Evolutionary conservation across 2,329 filamentous ascomycete genomes (phyloP).

Genomic region (Penicillium sp.): DNA sequence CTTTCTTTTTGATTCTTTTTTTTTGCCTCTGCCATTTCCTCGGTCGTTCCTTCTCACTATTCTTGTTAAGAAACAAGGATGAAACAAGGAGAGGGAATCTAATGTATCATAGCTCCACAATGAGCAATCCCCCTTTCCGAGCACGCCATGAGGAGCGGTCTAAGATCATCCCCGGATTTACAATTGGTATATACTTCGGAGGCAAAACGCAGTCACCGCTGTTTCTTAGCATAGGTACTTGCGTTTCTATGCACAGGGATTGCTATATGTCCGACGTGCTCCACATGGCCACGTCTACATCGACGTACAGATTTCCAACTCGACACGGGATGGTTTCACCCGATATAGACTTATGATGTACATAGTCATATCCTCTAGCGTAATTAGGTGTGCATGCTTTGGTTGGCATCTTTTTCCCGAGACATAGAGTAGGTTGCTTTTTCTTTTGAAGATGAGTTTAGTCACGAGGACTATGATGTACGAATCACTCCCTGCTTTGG

Average conservation of each 20-base stretch:
- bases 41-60: neutral
- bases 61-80: neutral
- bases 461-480: neutral
- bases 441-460: neutral
- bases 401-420: constrained; percentile 5
- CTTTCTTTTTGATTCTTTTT: neutral
- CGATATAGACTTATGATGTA: constrained; percentile 7
- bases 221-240: constrained; percentile 10
- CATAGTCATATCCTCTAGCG: neutral
- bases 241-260: neutral
- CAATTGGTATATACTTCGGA: neutral
- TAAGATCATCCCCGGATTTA: constrained; percentile 14
- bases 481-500: neutral
- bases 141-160: constrained; percentile 17
- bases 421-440: neutral
- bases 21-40: neutral
- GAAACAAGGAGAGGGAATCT: neutral
- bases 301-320: neutral
- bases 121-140: constrained; percentile 20
- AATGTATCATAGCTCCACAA: constrained; percentile 3
- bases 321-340: constrained; percentile 15
- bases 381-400: neutral
- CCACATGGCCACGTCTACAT: constrained; percentile 9
- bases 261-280: neutral
- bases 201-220: constrained; percentile 15